phyloP scores from a whole-genome alignment of 148 eudicot genomes.

The Heliamphora exappendiculata region DNA sequence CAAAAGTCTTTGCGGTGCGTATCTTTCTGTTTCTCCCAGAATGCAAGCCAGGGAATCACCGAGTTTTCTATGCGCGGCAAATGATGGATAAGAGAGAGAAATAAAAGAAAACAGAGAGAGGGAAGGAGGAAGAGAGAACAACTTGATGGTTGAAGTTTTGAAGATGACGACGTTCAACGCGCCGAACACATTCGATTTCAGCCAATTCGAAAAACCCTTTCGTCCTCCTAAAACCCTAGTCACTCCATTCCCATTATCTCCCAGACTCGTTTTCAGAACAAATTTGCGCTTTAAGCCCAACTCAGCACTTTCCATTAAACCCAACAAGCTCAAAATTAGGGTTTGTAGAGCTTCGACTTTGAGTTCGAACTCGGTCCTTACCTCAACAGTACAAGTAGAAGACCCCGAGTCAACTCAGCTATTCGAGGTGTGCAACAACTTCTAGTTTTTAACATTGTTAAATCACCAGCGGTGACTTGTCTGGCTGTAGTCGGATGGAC shows the following conservation, averaged over 20 bases:
- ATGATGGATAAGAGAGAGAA: no score
- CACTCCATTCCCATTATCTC: neutral
- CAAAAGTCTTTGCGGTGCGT: no score
- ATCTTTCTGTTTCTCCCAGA: no score
- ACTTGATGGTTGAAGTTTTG: neutral
- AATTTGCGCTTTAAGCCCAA: neutral
- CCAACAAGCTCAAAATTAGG: neutral
- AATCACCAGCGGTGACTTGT: neutral
- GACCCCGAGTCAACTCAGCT: slow-evolving; percentile 30
- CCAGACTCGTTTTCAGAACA: neutral
- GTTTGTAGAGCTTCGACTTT: slow-evolving; percentile 10
- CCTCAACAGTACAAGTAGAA: slow-evolving; percentile 10
- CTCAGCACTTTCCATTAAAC: neutral
- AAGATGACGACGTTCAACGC: neutral
- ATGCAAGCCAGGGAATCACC: no score
- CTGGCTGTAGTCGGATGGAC: neutral
- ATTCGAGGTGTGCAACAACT: slow-evolving; percentile 28
- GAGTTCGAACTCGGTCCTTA: neutral
- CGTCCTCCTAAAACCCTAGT: slow-evolving; percentile 5
- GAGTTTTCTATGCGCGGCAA: no score
- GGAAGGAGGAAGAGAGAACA: neutral
- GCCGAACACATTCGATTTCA: neutral
- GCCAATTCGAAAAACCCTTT: neutral
- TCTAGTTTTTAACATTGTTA: neutral
- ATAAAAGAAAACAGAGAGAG: neutral